These are phyloP conservation scores for Tulasnella sp. DNA, from an alignment of 768 basidiomycete species.

Conservation along the genomic window DNA sequence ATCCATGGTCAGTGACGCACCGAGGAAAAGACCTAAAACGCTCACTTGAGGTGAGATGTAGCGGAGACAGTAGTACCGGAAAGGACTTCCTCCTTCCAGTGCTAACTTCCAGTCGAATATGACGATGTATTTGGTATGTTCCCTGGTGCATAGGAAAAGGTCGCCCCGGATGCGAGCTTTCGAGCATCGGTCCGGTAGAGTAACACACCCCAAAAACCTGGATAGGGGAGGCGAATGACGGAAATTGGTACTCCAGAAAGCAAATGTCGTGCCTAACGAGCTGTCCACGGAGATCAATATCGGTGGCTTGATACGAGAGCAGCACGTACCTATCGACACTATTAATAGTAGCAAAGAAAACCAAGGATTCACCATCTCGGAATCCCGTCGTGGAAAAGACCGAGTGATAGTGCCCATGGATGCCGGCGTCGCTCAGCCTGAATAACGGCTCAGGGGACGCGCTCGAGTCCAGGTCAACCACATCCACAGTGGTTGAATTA, in stretches of 20 bases:
- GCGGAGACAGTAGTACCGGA: neutral
- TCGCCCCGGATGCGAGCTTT: neutral
- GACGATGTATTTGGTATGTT: neutral
- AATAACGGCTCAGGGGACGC: neutral
- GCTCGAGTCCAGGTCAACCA: neutral
- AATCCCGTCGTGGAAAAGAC: neutral
- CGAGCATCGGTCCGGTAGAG: neutral
- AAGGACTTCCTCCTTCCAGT: neutral
- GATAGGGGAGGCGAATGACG: neutral
- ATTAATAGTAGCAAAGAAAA: neutral
- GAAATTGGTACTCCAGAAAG: neutral
- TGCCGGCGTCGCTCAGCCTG: neutral
- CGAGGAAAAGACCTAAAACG: neutral
- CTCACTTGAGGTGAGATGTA: neutral
- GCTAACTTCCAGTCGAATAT: neutral
- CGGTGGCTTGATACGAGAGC: neutral
- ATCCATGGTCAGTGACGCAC: neutral
- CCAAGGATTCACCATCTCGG: neutral
- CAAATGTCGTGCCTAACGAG: neutral
- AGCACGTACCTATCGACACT: neutral
- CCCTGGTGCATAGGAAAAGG: neutral
- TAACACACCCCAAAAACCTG: neutral
- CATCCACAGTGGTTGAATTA: neutral
- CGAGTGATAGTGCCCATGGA: neutral
- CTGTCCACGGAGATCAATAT: neutral